A percentile compares a stretch with the other conserved stretches of the same genome.
Evolutionary conservation across 768 basidiomycete genomes (phyloP).

Genomic region (Termitomyces sp.): DNA sequence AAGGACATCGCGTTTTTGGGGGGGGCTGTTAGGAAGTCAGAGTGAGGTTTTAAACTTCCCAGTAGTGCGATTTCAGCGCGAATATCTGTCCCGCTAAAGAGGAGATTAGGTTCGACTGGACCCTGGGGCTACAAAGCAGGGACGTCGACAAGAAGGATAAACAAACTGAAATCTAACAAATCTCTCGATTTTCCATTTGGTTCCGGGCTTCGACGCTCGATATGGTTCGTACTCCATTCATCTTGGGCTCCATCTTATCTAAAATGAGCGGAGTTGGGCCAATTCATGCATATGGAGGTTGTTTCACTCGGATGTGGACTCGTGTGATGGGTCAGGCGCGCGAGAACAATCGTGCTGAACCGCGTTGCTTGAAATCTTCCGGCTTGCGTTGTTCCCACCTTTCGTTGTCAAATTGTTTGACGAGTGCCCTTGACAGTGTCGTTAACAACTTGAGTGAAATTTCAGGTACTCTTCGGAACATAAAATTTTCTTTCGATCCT

Average conservation of each 20-base stretch:
- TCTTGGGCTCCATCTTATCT: constrained; percentile 6
- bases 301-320: constrained; percentile 4
- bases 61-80: constrained; percentile 8
- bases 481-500: background rate
- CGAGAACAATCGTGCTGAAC: background rate
- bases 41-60: constrained; percentile 1
- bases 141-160: constrained; percentile 5
- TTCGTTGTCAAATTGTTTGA: background rate
- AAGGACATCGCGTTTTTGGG: background rate
- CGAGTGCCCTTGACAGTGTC: background rate
- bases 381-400: background rate
- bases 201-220: constrained; percentile 10
- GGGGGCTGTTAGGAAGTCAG: background rate
- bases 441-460: background rate
- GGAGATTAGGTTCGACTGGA: constrained; percentile 14
- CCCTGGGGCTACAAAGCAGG: constrained; percentile 7
- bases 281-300: background rate
- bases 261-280: constrained; percentile 7
- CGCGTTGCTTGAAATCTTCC: background rate
- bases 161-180: constrained; percentile 8
- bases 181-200: constrained; percentile 9
- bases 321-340: constrained; percentile 6
- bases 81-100: constrained; percentile 6
- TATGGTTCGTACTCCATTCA: constrained; percentile 14
- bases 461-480: constrained; percentile 13